Conservation (phyloP, 768 basidiomycete genomes). For the Coprinopsis marcescibilis region DNA sequence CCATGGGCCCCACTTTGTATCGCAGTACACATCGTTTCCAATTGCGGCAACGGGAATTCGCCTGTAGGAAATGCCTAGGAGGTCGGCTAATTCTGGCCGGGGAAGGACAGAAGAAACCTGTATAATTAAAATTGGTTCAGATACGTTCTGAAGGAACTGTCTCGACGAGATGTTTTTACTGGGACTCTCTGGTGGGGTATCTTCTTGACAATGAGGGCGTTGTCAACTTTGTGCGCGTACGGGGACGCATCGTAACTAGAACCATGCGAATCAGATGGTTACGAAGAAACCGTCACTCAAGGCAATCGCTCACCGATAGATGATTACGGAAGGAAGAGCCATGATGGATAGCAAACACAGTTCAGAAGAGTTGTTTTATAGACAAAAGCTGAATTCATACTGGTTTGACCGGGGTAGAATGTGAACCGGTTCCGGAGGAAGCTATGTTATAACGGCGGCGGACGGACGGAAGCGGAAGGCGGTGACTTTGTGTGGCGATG, state of each 20-base stretch:
- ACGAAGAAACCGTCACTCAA: not conserved
- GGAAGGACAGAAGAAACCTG: constrained; percentile 48
- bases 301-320: constrained; percentile 37
- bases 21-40: constrained; percentile 57
- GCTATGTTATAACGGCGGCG: not conserved
- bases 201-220: constrained; percentile 43
- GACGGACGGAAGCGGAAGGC: too few species aligned
- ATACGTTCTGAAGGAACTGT: not conserved
- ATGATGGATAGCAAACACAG: constrained; percentile 8
- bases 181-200: constrained; percentile 43
- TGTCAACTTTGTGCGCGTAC: constrained; percentile 46
- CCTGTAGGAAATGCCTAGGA: constrained; percentile 49
- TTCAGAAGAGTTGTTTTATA: not conserved
- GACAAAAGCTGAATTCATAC: too few species aligned
- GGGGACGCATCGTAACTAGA: constrained; percentile 48
- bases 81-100: constrained; percentile 49
- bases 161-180: not conserved
- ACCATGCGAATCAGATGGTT: not conserved
- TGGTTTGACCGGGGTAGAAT: too few species aligned
- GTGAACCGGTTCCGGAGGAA: not conserved
- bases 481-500: too few species aligned
- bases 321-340: constrained; percentile 29
- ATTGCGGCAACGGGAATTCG: constrained; percentile 56
- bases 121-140: not conserved
- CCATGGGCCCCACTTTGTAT: constrained; percentile 34